A percentile compares a stretch with the other conserved stretches of the same genome.
These are phyloP conservation scores for Senna siamea DNA, from an alignment of 306 rosid genomes.

Conservation along the genomic window DNA sequence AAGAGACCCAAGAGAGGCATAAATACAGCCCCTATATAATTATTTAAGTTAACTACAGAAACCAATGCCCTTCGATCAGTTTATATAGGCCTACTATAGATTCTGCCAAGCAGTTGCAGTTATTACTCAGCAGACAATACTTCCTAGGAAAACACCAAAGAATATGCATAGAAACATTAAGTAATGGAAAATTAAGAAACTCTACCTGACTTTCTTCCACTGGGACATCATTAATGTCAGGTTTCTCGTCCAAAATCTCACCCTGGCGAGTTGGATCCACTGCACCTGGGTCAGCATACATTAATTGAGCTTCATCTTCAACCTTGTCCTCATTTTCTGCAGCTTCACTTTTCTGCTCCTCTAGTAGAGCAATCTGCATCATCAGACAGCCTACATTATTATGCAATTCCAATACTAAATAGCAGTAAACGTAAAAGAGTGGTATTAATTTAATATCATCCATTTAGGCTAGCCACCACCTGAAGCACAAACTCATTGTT, in stretches of 20 bases:
- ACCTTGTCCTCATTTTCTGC: conserved; percentile 63
- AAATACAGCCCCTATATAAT: neutral
- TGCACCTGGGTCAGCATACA: conserved; percentile 50
- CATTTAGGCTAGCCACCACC: conserved; percentile 3
- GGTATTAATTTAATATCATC: conserved; percentile 1
- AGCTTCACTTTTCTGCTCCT: conserved; percentile 76
- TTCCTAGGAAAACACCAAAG: neutral
- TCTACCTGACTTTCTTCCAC: conserved; percentile 87
- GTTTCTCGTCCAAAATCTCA: conserved; percentile 70
- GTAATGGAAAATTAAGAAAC: conserved; percentile 1
- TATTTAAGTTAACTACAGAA: neutral
- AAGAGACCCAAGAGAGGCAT: neutral
- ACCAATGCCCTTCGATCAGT: conserved; percentile 10
- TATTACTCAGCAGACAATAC: neutral
- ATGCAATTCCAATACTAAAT: conserved; percentile 12
- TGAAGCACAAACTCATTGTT: conserved; percentile 3
- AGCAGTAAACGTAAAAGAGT: conserved; percentile 18
- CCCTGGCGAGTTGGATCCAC: conserved; percentile 49
- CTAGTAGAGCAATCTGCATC: conserved; percentile 78
- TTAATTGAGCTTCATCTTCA: conserved; percentile 59
- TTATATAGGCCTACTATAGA: neutral
- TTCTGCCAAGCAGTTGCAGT: neutral
- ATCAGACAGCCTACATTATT: conserved; percentile 41
- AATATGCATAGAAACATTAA: conserved; percentile 21
- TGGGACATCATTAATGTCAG: conserved; percentile 86